A percentile compares a stretch with the other conserved stretches of the same genome.
phyloP scores from a whole-genome alignment of 169 alveolate species.

The Plasmodium yoelii region DNA sequence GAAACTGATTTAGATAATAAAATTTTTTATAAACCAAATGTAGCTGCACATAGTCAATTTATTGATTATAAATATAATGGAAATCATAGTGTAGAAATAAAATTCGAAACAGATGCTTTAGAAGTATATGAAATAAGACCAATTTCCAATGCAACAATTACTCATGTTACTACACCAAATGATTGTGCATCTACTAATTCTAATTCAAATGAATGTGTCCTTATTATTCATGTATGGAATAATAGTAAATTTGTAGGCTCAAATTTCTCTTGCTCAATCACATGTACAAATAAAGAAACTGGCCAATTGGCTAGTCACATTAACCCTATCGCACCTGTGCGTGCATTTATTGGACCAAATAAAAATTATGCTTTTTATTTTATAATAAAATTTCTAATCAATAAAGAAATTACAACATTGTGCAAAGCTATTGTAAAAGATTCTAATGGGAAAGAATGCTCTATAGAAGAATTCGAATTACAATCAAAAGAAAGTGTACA shows the following conservation, averaged over 20 bases:
- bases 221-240: conserved; percentile 70
- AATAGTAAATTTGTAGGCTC: conserved; percentile 30
- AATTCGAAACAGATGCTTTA: conserved; percentile 63
- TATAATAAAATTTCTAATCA: conserved; percentile 47
- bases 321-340: conserved; percentile 50
- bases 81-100: conserved; percentile 59
- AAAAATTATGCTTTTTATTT: conserved; percentile 71
- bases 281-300: conserved; percentile 41
- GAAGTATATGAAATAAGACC: conserved; percentile 75
- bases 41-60: conserved; percentile 60
- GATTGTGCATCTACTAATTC: conserved; percentile 36
- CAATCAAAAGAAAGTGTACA: conserved; percentile 36
- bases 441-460: conserved; percentile 49
- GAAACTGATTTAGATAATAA: conserved; percentile 59
- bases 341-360: conserved; percentile 63
- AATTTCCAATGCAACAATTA: conserved; percentile 55
- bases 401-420: conserved; percentile 32
- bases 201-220: conserved; percentile 39
- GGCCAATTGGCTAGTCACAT: conserved; percentile 41
- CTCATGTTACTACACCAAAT: conserved; percentile 60
- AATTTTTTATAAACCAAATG: conserved; percentile 35
- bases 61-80: conserved; percentile 76
- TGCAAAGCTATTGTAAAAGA: conserved; percentile 60
- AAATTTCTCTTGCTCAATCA: conserved; percentile 52
- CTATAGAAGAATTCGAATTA: conserved; percentile 34